Evolutionary conservation across 495 filamentous ascomycete species (phyloP).

Genomic region (Xylaria scruposa): DNA sequence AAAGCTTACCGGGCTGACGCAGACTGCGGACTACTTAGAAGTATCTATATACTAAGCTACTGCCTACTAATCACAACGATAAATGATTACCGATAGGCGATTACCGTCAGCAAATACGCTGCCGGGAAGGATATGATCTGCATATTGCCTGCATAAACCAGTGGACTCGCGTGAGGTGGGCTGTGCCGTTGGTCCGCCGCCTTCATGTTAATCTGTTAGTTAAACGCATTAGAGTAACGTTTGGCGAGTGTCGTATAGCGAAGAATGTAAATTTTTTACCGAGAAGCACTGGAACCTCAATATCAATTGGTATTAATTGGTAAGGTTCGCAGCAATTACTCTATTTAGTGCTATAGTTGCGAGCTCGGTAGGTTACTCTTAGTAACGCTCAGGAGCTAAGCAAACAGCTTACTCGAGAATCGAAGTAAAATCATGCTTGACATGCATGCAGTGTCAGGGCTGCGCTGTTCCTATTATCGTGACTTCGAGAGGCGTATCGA

Average conservation of each 20-base stretch:
- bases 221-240: slow-evolving; percentile 2
- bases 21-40: slow-evolving; percentile 18
- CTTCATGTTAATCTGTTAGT: neutral
- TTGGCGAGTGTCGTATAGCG: neutral
- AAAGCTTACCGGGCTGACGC: slow-evolving; percentile 13
- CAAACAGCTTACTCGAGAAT: neutral
- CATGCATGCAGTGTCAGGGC: no score
- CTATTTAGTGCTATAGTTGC: neutral
- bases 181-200: slow-evolving; percentile 1
- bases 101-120: neutral
- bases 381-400: neutral
- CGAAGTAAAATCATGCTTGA: neutral
- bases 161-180: neutral
- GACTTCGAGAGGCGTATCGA: neutral
- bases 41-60: neutral
- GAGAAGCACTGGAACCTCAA: neutral
- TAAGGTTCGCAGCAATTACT: no score
- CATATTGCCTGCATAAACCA: slow-evolving; percentile 16
- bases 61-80: slow-evolving; percentile 2
- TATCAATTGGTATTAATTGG: neutral
- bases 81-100: slow-evolving; percentile 6
- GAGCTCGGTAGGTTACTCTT: neutral
- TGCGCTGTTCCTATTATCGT: neutral
- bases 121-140: slow-evolving; percentile 18
- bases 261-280: neutral